These are phyloP conservation scores for Coccomyxa sp. DNA, from an alignment of 139 green algal species.

Conservation along the genomic window DNA sequence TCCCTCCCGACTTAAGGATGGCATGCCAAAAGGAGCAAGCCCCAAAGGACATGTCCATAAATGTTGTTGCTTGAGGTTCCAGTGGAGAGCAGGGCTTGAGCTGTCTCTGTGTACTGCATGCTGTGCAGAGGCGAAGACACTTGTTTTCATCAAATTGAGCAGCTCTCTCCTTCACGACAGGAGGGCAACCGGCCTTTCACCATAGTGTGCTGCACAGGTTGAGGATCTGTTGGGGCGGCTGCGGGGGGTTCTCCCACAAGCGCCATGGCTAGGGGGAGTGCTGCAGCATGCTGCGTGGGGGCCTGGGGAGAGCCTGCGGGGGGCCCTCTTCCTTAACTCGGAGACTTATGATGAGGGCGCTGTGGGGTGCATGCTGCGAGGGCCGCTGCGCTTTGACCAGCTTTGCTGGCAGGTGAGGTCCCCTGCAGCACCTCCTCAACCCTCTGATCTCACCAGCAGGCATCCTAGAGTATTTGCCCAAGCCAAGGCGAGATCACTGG, in stretches of 20 bases:
- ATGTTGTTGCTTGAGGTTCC: neutral
- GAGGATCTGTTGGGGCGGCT: constrained; percentile 9
- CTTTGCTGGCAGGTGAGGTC: constrained; percentile 7
- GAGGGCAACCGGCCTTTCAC: neutral
- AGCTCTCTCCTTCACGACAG: neutral
- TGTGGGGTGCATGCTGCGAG: constrained; percentile 18
- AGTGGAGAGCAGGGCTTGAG: neutral
- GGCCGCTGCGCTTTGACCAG: constrained; percentile 2
- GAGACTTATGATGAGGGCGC: constrained; percentile 10
- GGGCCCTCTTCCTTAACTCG: constrained; percentile 8
- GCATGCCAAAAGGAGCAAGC: neutral
- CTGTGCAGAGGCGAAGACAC: neutral
- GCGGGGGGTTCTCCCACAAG: neutral
- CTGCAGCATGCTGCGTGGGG: constrained; percentile 13
- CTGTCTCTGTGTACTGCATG: neutral
- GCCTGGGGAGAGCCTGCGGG: constrained; percentile 6
- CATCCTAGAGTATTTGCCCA: too few species aligned
- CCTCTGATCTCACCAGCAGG: too few species aligned
- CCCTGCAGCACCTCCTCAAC: too few species aligned
- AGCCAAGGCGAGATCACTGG: too few species aligned
- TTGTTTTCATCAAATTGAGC: neutral
- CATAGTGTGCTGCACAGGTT: constrained; percentile 2
- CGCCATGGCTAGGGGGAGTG: constrained; percentile 9
- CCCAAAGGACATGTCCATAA: neutral
- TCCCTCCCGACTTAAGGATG: neutral